phyloP scores from a whole-genome alignment of 1,284 basidiomycete genomes.

The Tilletia caries region DNA sequence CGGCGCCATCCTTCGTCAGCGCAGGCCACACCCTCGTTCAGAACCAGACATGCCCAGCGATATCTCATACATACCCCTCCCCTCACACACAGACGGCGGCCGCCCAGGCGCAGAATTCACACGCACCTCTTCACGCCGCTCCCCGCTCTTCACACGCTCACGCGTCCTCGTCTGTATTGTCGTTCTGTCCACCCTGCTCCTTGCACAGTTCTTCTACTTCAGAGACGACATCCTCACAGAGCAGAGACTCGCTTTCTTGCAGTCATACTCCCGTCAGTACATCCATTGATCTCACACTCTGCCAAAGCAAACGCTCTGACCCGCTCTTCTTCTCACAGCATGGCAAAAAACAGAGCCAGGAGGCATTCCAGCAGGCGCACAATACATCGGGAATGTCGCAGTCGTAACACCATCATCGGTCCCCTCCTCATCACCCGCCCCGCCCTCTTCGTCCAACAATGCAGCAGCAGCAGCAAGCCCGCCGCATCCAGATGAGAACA shows the following conservation, averaged over 20 bases:
- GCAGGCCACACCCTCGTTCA: not conserved
- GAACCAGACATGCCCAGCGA: not conserved
- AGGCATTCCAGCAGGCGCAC: too few species aligned
- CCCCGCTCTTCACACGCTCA: not conserved
- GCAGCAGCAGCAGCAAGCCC: not conserved
- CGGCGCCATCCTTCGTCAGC: not conserved
- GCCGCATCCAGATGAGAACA: not conserved
- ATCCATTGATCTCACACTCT: not conserved
- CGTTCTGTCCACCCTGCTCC: not conserved
- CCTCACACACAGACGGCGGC: conserved; percentile 2
- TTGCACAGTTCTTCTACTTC: conserved; percentile 3
- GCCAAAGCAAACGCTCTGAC: not conserved
- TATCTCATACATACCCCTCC: not conserved
- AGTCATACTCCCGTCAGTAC: not conserved
- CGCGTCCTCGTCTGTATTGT: not conserved
- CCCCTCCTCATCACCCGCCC: too few species aligned
- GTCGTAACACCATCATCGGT: not conserved
- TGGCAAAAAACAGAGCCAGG: not conserved
- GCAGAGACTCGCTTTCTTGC: not conserved
- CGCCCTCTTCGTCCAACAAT: not conserved
- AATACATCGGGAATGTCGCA: not conserved
- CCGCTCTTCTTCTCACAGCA: not conserved
- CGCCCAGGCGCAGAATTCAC: not conserved
- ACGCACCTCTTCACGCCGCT: not conserved
- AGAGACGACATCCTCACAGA: not conserved